Evolutionary conservation across 1,284 basidiomycete genomes (phyloP), one percentile per base, ranked within the genome.

Genomic region (Papiliotrema laurentii): DNA sequence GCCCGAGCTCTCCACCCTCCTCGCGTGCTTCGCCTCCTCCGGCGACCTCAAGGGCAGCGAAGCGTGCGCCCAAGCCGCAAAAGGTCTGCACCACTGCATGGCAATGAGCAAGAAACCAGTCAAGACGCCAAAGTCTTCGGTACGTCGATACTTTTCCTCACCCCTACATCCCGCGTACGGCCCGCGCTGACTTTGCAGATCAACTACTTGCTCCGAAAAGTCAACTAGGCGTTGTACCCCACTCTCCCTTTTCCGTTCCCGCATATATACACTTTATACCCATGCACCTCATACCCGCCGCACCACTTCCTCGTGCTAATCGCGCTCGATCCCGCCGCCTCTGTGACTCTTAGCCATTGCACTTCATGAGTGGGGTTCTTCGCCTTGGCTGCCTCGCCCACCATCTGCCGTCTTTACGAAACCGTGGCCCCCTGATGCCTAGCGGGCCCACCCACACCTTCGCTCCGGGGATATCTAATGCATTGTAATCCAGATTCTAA

Each of bases 1-100:
- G 14, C 75, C 81, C 24, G 85, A 92, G 71, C 79, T 96, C 50
- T 79, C 84, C 11, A 76, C 83, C 45, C 87, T 97, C 84, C 81
- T 97, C 33, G 83, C 84, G 40, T 97, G 92, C 75, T 94, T 89
- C 88, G 89, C 91, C n/a, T 83, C 86, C 16, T 80, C 82, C 3
- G 77, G 78, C 27, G 90, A 96, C 70, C 56, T 87, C 27, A 79
- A 80, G 59, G 84, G 82, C 21, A 75, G 77, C 10, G 60, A 63
- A 11, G 77, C 77, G 2, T 97, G 92, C 71, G 79, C 81, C 50
- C 78, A 81, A 14, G 75, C 80, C 16, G 85, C 90, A 0, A 76
- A 83, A 57, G 73, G 76, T 21, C 74, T 96, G 51, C 87, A 86
- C 63, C 78, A 83, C 28, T 97, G 92, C 77, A 94, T 97, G 91